phyloP scores from a whole-genome alignment of 1,139 yeast species.

The Sugiyamaella japonica region DNA sequence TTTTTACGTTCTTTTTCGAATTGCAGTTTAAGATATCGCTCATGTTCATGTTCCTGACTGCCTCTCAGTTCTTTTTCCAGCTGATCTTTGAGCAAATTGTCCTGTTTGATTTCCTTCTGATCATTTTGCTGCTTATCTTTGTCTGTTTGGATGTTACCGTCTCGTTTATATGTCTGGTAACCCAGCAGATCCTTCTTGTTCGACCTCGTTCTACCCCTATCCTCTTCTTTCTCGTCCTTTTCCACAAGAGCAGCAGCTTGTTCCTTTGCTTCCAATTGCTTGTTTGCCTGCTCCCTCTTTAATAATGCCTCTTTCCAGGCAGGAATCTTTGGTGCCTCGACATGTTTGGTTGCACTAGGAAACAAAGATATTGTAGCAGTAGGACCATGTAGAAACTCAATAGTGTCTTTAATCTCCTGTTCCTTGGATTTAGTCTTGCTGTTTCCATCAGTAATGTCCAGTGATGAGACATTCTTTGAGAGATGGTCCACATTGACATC shows the following conservation, averaged over 20 bases:
- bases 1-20: constrained; percentile 5
- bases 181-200: not conserved
- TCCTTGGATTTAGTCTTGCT: constrained; percentile 22
- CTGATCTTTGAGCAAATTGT: constrained; percentile 1
- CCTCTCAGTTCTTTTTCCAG: constrained; percentile 6
- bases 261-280: not conserved
- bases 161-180: too few relatives aligned
- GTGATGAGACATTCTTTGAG: not conserved
- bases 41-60: constrained; percentile 9
- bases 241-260: not conserved
- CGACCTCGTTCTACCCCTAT: too few relatives aligned
- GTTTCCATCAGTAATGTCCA: not conserved
- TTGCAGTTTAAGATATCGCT: constrained; percentile 7
- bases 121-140: not conserved
- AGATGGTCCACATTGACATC: constrained; percentile 11
- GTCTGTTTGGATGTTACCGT: too few relatives aligned
- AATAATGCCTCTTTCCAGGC: constrained; percentile 14
- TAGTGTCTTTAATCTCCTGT: constrained; percentile 28
- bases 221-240: not conserved
- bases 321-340: constrained; percentile 13
- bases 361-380: constrained; percentile 18
- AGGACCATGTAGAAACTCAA: constrained; percentile 28
- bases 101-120: not conserved
- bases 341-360: constrained; percentile 5
- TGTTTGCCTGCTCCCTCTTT: constrained; percentile 1